Evolutionary conservation across 306 rosid genomes (phyloP).

Genomic region (Ormosia emarginata): DNA sequence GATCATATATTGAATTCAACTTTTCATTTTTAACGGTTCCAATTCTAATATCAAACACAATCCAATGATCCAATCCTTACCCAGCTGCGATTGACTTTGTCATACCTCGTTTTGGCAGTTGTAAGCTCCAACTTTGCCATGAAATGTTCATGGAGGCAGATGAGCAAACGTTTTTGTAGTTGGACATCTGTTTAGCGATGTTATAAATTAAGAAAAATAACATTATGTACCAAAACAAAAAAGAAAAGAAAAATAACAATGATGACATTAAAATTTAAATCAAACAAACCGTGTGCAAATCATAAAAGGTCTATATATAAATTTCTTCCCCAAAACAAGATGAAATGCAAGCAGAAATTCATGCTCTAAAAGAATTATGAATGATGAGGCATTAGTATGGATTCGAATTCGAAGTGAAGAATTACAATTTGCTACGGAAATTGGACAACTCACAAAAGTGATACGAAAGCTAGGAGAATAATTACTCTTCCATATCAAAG

Average conservation of each 20-base stretch:
- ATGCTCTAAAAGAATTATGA: conserved; percentile 6
- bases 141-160: not conserved
- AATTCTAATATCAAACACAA: conserved; percentile 16
- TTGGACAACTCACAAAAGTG: conserved; percentile 16
- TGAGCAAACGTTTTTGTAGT: conserved; percentile 7
- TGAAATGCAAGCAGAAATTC: not conserved
- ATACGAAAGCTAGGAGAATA: conserved; percentile 18
- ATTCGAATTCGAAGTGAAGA: not conserved
- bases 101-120: not conserved
- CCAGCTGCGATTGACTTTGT: not conserved
- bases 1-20: not conserved
- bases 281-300: conserved; percentile 28
- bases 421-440: conserved; percentile 3
- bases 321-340: not conserved
- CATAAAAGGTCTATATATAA: not conserved
- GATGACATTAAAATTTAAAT: conserved; percentile 4
- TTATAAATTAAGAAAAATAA: not conserved
- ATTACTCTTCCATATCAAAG: conserved; percentile 26
- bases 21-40: not conserved
- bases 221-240: not conserved
- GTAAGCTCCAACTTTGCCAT: not conserved
- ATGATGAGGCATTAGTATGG: conserved; percentile 25
- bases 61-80: not conserved
- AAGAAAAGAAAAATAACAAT: not conserved
- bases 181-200: not conserved